Evolutionary conservation across 352 stramenopile species (phyloP), one percentile per base, ranked within the genome.

Genomic region (Pythium rhizo-oryzae): DNA sequence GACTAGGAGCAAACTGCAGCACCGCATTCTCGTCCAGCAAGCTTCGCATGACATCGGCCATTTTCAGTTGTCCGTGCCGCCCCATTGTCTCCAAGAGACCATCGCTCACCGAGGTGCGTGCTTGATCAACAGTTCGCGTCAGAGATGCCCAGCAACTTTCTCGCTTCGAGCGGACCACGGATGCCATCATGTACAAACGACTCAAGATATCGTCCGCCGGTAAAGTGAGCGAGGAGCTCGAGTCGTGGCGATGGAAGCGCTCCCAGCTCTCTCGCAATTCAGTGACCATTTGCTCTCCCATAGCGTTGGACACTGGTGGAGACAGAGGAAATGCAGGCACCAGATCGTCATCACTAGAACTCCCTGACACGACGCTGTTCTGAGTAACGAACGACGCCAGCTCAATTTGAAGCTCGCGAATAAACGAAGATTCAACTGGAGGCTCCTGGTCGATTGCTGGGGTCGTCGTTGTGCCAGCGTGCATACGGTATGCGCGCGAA

Each of bases 181-280:
- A 49, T 2, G 2, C 11, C 43, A 49, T 8, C 6, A 1, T 16
- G 19, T 16, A 8, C 43, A 49, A n/a, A 19, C 43, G 43, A 53
- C n/a, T 18, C 23, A 33, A 16, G 11, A 53, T 33, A 1, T 53
- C 47, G 11, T 49, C 47, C 21, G 23, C 28, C 21, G 47, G 9
- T 30, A 53, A 8, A 1, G 47, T 18, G 47, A 53, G n/a, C n/a
- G 21, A 4, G 2, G n/a, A 6, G 9, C n/a, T 30, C 1, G 23
- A 9, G 23, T 53, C 23, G n/a, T 81, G 59, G 0, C 43, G 49
- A 25, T 84, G 73, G 43, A 84, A 77, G 16, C 56, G 62, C 0
- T 72, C 11, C 77, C 79, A 89, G 47, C 75, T 89, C 4, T 71
- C 21, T 49, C 71, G 51, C 13, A 89, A 50, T 33, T 84, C 77